Percentiles rank a stretch among this genome's conserved stretches.
phyloP scores from a whole-genome alignment of 2,329 filamentous ascomycete species.

The Hymenoscyphus fructigenus region DNA sequence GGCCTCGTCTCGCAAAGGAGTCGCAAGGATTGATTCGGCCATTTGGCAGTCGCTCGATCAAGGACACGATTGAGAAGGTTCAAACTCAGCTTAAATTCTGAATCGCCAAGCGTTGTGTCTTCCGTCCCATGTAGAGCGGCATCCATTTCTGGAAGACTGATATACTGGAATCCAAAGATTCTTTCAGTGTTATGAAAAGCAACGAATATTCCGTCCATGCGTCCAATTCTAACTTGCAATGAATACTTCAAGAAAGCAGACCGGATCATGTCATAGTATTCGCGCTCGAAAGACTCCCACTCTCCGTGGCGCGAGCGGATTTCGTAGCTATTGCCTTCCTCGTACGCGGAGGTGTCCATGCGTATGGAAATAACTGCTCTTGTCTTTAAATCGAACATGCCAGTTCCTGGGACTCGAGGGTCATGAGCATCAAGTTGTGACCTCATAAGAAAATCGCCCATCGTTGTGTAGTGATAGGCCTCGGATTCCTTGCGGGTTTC shows the following conservation, averaged over 20 bases:
- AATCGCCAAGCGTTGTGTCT: conserved; percentile 68
- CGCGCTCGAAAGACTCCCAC: conserved; percentile 90
- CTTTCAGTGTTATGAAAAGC: conserved; percentile 93
- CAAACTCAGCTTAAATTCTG: conserved; percentile 83
- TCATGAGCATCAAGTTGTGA: conserved; percentile 94
- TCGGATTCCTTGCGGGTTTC: conserved; percentile 72
- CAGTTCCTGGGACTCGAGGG: conserved; percentile 78
- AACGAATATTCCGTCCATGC: conserved; percentile 98
- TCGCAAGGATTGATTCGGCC: conserved; percentile 73
- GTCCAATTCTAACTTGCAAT: conserved; percentile 91
- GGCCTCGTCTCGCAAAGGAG: conserved; percentile 76
- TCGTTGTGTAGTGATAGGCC: conserved; percentile 81
- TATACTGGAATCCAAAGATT: conserved; percentile 97
- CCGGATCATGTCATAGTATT: conserved; percentile 96
- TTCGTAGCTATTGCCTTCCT: conserved; percentile 82
- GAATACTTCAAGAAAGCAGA: conserved; percentile 96
- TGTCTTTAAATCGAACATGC: conserved; percentile 96
- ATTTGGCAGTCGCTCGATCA: conserved; percentile 70
- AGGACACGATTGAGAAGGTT: conserved; percentile 76
- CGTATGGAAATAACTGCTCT: conserved; percentile 87
- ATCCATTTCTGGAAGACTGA: conserved; percentile 86
- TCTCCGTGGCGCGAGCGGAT: conserved; percentile 72
- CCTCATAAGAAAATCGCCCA: conserved; percentile 88
- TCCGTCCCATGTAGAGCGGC: conserved; percentile 77
- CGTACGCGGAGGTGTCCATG: conserved; percentile 74